Conservation (phyloP, 2,329 filamentous ascomycete genomes). For the Cercospora canescens region DNA sequence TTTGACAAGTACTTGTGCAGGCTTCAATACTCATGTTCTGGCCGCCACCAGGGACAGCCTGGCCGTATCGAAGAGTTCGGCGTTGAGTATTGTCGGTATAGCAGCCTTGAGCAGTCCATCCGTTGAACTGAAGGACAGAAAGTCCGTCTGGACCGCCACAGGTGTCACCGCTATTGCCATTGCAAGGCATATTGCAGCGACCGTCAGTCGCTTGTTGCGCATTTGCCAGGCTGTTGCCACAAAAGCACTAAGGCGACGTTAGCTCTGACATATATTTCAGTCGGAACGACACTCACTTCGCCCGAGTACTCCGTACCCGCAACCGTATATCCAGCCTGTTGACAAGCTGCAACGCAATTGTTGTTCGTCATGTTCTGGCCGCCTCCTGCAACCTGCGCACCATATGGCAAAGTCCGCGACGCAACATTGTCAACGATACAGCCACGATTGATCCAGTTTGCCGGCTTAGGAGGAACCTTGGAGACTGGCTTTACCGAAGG, state of each 20-base stretch:
- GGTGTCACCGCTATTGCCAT: conserved; percentile 29
- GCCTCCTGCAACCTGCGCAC: conserved; percentile 18
- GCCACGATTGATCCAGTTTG: conserved; percentile 28
- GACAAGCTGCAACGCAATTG: conserved; percentile 24
- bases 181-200: conserved; percentile 32
- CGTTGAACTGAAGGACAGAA: conserved; percentile 26
- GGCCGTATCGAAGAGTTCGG: conserved; percentile 21
- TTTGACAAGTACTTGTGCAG: conserved; percentile 31
- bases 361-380: conserved; percentile 24
- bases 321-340: conserved; percentile 19
- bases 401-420: conserved; percentile 21
- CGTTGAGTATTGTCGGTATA: conserved; percentile 26
- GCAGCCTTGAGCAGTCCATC: conserved; percentile 30
- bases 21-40: conserved; percentile 25
- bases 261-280: neutral
- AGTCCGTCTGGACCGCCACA: conserved; percentile 31
- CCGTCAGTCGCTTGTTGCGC: conserved; percentile 24
- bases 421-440: conserved; percentile 29
- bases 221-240: conserved; percentile 27
- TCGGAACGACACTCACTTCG: neutral
- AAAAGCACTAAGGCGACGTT: conserved; percentile 17
- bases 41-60: conserved; percentile 24
- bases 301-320: conserved; percentile 28
- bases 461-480: conserved; percentile 21
- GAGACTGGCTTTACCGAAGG: conserved; percentile 22